phyloP scores from a whole-genome alignment of 2,329 filamentous ascomycete species.

The Colletotrichum theobromicola region DNA sequence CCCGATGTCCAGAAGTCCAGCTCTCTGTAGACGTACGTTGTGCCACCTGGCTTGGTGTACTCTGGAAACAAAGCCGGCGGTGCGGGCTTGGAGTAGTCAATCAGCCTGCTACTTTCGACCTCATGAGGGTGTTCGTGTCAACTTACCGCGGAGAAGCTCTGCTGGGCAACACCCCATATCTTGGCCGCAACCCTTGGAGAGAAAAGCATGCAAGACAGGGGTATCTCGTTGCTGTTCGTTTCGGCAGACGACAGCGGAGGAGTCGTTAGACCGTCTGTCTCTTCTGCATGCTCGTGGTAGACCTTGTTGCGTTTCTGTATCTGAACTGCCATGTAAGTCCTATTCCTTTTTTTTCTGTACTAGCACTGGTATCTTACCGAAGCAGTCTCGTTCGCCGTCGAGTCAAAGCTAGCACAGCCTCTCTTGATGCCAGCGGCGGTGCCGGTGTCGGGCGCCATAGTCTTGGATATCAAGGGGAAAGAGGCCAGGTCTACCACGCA shows the following conservation, averaged over 20 bases:
- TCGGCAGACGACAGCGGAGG: neutral
- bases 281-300: neutral
- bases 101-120: neutral
- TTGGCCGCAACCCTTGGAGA: neutral
- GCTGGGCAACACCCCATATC: constrained; percentile 19
- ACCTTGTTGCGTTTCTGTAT: neutral
- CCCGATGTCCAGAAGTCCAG: constrained; percentile 52
- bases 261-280: neutral
- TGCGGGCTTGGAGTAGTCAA: neutral
- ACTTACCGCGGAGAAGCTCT: constrained; percentile 2
- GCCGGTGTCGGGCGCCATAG: neutral
- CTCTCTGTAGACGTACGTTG: constrained; percentile 42
- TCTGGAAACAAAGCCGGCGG: constrained; percentile 36
- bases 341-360: neutral
- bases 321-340: too few relatives aligned
- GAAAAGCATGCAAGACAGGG: constrained; percentile 1
- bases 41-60: constrained; percentile 40
- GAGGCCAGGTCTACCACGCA: neutral
- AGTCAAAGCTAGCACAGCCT: neutral
- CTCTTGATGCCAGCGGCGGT: neutral
- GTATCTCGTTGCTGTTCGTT: neutral
- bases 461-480: neutral
- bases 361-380: neutral
- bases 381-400: neutral
- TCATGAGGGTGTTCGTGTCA: too few relatives aligned